phyloP scores from a whole-genome alignment of 768 basidiomycete species.

The Termitomyces sp. region DNA sequence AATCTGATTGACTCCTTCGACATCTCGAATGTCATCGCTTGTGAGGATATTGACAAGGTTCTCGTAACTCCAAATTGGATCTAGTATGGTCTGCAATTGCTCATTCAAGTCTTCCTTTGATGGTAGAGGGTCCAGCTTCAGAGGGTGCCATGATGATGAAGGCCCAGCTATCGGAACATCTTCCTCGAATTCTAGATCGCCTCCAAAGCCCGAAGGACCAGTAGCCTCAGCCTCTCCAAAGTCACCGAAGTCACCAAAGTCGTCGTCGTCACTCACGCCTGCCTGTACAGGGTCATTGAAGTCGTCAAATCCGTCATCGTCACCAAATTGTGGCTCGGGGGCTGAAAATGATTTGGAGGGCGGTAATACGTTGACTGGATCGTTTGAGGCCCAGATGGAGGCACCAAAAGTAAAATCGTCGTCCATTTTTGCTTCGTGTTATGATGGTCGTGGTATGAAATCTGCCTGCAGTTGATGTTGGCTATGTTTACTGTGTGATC shows the following conservation, averaged over 20 bases:
- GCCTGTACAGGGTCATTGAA: conserved; percentile 51
- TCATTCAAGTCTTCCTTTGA: conserved; percentile 50
- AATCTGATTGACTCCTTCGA: conserved; percentile 78
- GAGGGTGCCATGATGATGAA: conserved; percentile 54
- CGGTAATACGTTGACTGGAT: conserved; percentile 26
- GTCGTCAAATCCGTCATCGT: conserved; percentile 44
- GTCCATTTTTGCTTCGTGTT: conserved; percentile 42
- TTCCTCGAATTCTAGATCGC: conserved; percentile 31
- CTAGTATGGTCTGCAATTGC: conserved; percentile 64
- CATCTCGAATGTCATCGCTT: conserved; percentile 73
- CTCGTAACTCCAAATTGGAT: conserved; percentile 57
- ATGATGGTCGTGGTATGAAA: conserved; percentile 9
- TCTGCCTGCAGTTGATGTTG: conserved; percentile 22
- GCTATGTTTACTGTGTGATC: neutral
- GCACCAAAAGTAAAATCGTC: conserved; percentile 72
- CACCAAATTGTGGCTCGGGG: conserved; percentile 25
- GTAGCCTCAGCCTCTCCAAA: conserved; percentile 62
- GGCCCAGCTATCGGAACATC: conserved; percentile 38
- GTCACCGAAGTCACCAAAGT: conserved; percentile 87
- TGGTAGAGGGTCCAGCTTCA: conserved; percentile 65
- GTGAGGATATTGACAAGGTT: conserved; percentile 52
- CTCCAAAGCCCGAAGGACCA: conserved; percentile 31
- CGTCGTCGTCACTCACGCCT: conserved; percentile 66
- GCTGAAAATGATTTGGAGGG: conserved; percentile 24
- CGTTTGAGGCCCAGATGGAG: conserved; percentile 66